phyloP scores from a whole-genome alignment of 23 red algal genomes.

The Cyanidiococcus yangmingshanensis region DNA sequence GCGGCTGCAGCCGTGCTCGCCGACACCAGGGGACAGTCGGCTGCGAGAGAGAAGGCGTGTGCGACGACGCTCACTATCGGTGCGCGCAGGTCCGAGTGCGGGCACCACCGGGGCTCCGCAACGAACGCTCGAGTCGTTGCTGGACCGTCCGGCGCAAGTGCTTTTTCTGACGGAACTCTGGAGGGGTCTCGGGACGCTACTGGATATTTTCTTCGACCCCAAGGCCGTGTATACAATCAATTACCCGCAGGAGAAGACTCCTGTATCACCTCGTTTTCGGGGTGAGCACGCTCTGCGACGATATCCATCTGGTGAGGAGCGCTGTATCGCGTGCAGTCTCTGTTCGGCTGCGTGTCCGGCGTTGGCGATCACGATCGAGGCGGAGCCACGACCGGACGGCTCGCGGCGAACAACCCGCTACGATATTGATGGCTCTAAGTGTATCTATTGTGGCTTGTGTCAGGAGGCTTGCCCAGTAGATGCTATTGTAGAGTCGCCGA shows the following conservation, averaged over 20 bases:
- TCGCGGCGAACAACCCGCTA: constrained; percentile 93
- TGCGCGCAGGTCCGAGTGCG: too few species aligned
- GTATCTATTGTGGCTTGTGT: constrained; percentile 97
- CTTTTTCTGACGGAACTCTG: constrained; percentile 92
- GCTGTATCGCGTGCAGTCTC: constrained; percentile 97
- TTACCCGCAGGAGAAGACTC: constrained; percentile 97
- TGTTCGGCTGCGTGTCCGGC: constrained; percentile 94
- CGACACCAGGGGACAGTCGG: too few species aligned
- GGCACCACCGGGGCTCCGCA: too few species aligned
- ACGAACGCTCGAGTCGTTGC: not conserved
- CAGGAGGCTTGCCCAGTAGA: constrained; percentile 99
- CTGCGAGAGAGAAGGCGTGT: too few species aligned
- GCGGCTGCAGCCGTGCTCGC: too few species aligned
- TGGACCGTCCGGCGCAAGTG: constrained; percentile 40
- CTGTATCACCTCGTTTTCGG: constrained; percentile 86
- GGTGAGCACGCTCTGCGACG: constrained; percentile 96
- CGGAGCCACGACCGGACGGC: constrained; percentile 94
- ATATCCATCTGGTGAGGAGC: constrained; percentile 90
- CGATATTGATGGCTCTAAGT: constrained; percentile 99
- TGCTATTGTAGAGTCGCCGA: constrained; percentile 96
- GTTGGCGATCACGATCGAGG: constrained; percentile 98
- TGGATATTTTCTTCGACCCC: constrained; percentile 93
- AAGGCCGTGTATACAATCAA: constrained; percentile 62
- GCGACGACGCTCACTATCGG: too few species aligned
- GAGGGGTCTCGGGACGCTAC: constrained; percentile 50